phyloP scores from a whole-genome alignment of 345 rosid species.

The Cardiospermum halicacabum region DNA sequence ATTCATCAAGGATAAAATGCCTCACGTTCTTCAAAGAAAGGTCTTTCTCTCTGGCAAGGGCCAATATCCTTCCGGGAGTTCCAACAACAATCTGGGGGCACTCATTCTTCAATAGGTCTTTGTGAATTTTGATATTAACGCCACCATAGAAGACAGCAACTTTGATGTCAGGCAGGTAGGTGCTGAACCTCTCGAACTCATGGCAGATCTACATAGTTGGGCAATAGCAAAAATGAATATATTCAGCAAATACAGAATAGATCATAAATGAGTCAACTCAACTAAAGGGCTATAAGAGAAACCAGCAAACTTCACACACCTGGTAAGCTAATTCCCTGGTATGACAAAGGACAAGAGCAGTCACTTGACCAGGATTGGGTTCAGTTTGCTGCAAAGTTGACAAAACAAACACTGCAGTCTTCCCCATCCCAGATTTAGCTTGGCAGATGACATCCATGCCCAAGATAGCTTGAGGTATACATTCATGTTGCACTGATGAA shows the following conservation, averaged over 20 bases:
- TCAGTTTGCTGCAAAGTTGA: conserved; percentile 93
- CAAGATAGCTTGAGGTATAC: conserved; percentile 97
- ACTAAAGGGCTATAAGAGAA: background rate
- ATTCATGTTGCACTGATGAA: conserved; percentile 97
- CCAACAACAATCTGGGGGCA: conserved; percentile 99
- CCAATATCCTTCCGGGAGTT: conserved; percentile 93
- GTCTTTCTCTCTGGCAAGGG: conserved; percentile 83
- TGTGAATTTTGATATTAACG: conserved; percentile 85
- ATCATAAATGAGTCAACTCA: background rate
- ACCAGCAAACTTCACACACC: conserved; percentile 29
- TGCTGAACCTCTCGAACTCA: conserved; percentile 95
- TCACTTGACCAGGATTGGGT: conserved; percentile 84
- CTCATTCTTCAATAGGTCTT: conserved; percentile 89
- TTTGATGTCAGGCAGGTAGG: conserved; percentile 83
- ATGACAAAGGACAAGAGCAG: conserved; percentile 89
- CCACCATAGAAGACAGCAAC: conserved; percentile 97
- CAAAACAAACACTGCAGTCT: conserved; percentile 93
- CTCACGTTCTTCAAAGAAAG: conserved; percentile 97
- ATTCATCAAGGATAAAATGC: conserved; percentile 98
- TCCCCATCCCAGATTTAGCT: conserved; percentile 99
- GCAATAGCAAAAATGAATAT: background rate
- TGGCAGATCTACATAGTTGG: conserved; percentile 65
- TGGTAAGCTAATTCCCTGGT: conserved; percentile 98
- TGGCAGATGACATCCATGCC: conserved; percentile 99
- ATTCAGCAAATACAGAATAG: background rate